Percentiles rank a stretch among this genome's conserved stretches.
phyloP scores from a whole-genome alignment of 2,329 filamentous ascomycete genomes.

The Apiospora malaysiana region DNA sequence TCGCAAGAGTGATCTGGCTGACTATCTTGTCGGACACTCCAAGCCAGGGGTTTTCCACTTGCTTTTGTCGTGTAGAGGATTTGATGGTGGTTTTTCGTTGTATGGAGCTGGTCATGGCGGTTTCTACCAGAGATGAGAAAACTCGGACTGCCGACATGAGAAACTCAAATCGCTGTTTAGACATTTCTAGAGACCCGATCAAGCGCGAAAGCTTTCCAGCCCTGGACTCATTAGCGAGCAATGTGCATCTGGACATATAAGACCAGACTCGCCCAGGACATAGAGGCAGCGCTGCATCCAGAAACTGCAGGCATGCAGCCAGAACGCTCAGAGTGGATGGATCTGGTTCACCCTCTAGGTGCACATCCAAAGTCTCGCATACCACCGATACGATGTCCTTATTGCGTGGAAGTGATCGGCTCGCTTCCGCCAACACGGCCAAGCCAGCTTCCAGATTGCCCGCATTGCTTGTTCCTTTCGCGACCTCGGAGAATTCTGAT shows the following conservation, averaged over 20 bases:
- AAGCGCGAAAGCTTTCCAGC: slow-evolving; percentile 79
- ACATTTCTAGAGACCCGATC: slow-evolving; percentile 81
- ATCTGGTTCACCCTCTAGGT: slow-evolving; percentile 67
- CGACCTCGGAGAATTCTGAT: slow-evolving; percentile 50
- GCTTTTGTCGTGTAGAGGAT: slow-evolving; percentile 51
- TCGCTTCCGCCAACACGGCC: slow-evolving; percentile 63
- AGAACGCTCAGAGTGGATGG: slow-evolving; percentile 70
- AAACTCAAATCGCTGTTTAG: slow-evolving; percentile 77
- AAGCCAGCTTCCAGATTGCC: slow-evolving; percentile 43
- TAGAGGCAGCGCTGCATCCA: slow-evolving; percentile 74
- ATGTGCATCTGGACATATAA: slow-evolving; percentile 78
- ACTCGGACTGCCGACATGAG: slow-evolving; percentile 75
- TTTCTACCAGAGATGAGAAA: slow-evolving; percentile 77
- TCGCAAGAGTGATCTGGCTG: slow-evolving; percentile 71
- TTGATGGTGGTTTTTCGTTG: slow-evolving; percentile 66
- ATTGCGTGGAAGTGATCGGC: slow-evolving; percentile 59
- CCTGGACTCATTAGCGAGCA: slow-evolving; percentile 78
- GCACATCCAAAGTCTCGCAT: slow-evolving; percentile 82
- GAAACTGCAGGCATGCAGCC: slow-evolving; percentile 77
- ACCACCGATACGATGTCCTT: slow-evolving; percentile 82
- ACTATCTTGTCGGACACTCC: slow-evolving; percentile 81
- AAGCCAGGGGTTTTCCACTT: slow-evolving; percentile 63
- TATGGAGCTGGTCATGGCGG: slow-evolving; percentile 73
- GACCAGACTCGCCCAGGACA: slow-evolving; percentile 89
- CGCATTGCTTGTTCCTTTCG: slow-evolving; percentile 29